Evolutionary conservation across 768 basidiomycete species (phyloP), one percentile per base, ranked within the genome.

Genomic region (Peribolospora kevripleyi): DNA sequence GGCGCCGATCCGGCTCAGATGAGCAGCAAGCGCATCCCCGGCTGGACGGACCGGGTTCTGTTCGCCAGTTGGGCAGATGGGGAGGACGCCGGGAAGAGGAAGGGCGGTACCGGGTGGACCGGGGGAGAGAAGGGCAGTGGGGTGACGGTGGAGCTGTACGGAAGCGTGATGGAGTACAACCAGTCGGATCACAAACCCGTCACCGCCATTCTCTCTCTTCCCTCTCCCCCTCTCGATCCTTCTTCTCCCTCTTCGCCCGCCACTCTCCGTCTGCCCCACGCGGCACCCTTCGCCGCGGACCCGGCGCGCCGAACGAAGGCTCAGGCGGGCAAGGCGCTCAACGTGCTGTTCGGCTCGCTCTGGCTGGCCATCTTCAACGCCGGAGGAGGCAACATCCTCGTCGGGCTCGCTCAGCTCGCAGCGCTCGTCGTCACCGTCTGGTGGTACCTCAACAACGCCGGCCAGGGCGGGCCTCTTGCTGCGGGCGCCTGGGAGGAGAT

Each of bases 161-260:
- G 82, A 2, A 77, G 78, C 43, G 74, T 87, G 58, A 82, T 81
- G 10, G 78, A 81, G 0, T 84, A 88, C 66, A 82, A 81, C 10
- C 77, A 81, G 3, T 90, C 86, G 8, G 91, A 97, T 67, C 91
- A 97, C 68, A 93, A 93, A 79, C 90, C 90, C 0, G 75, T 97
- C 51, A 78, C 85, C 11, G 73, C 77, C 40, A 69, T 87, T 43
- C 72, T 88, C 9, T 70, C 77, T 38, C 71, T 87, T n/a, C 61
- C 64, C 25, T 61, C 72, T 10, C 63, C 71, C 2, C 52, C 64
- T 4, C 38, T 55, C 57, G 52, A 46, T 64, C 50, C 42, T 61
- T 46, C 54, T 67, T 41, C 76, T 78, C 7, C 57, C 69, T 46
- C 68, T 79, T 53, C 67, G 65, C 54, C 72, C 36, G 11, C 42